Evolutionary conservation across 1,284 basidiomycete species (phyloP).

Genomic region (Sporisorium sorghi): DNA sequence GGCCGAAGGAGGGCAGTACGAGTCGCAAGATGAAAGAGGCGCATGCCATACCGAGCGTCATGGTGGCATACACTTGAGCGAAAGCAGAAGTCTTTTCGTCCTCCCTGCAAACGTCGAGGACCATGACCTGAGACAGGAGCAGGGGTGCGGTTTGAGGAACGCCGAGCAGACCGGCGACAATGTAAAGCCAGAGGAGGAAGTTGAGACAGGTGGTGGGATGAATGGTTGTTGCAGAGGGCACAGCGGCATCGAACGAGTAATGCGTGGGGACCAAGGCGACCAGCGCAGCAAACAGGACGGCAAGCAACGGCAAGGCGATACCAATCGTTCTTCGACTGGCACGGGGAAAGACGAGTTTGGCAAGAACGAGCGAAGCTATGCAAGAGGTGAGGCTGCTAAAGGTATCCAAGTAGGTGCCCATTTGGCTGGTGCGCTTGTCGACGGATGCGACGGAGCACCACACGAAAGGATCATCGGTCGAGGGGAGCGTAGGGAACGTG

Average conservation of each 20-base stretch:
- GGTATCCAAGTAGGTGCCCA: slow-evolving; percentile 16
- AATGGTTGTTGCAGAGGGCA: slow-evolving; percentile 22
- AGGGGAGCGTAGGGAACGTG: slow-evolving; percentile 18
- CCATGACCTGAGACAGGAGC: slow-evolving; percentile 34
- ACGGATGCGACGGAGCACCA: slow-evolving; percentile 33
- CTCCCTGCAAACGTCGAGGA: slow-evolving; percentile 30
- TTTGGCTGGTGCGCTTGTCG: slow-evolving; percentile 35
- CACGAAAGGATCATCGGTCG: slow-evolving; percentile 20
- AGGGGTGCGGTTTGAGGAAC: slow-evolving; percentile 9
- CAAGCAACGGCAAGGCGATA: background rate
- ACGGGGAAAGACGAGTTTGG: slow-evolving; percentile 23
- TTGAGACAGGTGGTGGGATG: slow-evolving; percentile 27
- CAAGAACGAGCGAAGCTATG: slow-evolving; percentile 23
- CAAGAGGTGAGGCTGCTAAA: slow-evolving; percentile 15
- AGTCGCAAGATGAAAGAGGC: slow-evolving; percentile 15
- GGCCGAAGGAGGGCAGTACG: slow-evolving; percentile 23
- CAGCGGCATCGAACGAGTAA: slow-evolving; percentile 37
- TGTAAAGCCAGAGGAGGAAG: slow-evolving; percentile 3
- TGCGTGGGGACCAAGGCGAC: slow-evolving; percentile 29
- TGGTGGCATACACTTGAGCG: slow-evolving; percentile 12
- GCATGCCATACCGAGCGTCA: slow-evolving; percentile 26
- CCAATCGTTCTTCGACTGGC: slow-evolving; percentile 23
- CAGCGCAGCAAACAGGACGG: background rate
- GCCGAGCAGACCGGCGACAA: slow-evolving; percentile 19
- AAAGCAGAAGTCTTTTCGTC: slow-evolving; percentile 38